phyloP scores from a whole-genome alignment of 2,329 filamentous ascomycete species.

The Cercospora sp. region DNA sequence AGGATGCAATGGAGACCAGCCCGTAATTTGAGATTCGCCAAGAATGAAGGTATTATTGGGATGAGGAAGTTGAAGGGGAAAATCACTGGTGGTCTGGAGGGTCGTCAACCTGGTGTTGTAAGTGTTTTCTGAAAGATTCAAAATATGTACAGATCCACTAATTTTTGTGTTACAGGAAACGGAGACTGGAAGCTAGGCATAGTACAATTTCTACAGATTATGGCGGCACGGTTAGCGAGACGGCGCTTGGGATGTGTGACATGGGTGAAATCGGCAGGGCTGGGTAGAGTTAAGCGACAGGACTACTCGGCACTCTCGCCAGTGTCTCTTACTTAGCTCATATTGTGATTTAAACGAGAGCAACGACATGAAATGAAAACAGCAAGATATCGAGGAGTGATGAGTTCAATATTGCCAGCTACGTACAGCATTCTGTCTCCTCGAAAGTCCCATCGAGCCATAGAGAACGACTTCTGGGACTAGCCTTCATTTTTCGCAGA shows the following conservation, averaged over 20 bases:
- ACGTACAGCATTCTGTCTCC: conserved; percentile 27
- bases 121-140: conserved; percentile 7
- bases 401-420: conserved; percentile 19
- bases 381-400: conserved; percentile 10
- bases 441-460: conserved; percentile 7
- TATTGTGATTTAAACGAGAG: background rate
- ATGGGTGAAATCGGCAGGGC: background rate
- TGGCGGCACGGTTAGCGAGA: background rate
- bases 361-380: background rate
- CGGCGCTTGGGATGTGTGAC: background rate
- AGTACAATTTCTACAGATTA: background rate
- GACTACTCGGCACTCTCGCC: background rate
- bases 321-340: background rate
- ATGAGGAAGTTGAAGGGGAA: conserved; percentile 74
- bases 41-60: conserved; percentile 81
- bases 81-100: conserved; percentile 69
- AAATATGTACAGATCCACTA: background rate
- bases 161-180: conserved; percentile 26
- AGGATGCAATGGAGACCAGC: conserved; percentile 95
- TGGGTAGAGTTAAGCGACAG: background rate
- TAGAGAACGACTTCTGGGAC: background rate
- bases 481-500: background rate
- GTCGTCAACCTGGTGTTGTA: conserved; percentile 79
- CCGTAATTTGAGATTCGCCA: conserved; percentile 81
- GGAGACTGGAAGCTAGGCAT: conserved; percentile 19